Evolutionary conservation across 1,284 basidiomycete genomes (phyloP).

Genomic region (Mycena citricolor): DNA sequence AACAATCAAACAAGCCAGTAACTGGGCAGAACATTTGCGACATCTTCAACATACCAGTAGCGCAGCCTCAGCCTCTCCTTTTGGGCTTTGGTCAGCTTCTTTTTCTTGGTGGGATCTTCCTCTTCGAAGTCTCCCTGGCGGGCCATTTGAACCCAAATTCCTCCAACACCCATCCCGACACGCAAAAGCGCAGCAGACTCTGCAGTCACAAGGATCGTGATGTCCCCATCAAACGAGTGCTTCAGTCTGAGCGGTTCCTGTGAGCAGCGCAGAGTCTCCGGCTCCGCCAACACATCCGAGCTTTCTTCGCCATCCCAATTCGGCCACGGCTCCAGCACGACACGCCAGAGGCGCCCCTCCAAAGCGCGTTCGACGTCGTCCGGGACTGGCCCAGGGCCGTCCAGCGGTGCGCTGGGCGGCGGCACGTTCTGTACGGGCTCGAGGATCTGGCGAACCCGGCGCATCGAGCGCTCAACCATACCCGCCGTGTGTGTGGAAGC

Average conservation of each 20-base stretch:
- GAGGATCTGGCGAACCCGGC: slow-evolving; percentile 41
- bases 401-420: too few species aligned
- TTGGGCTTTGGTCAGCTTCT: slow-evolving; percentile 35
- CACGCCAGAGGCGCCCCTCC: slow-evolving; percentile 43
- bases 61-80: slow-evolving; percentile 30
- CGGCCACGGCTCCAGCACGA: slow-evolving; percentile 56
- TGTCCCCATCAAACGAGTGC: slow-evolving; percentile 51
- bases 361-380: slow-evolving; percentile 52
- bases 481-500: slow-evolving; percentile 55
- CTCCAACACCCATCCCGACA: slow-evolving; percentile 55
- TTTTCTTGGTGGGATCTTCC: too few species aligned
- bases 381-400: slow-evolving; percentile 26
- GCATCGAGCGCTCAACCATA: slow-evolving; percentile 51
- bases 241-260: slow-evolving; percentile 33
- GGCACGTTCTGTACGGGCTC: too few species aligned
- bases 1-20: slow-evolving; percentile 35
- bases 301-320: slow-evolving; percentile 41
- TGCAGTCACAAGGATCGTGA: slow-evolving; percentile 54
- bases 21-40: slow-evolving; percentile 35
- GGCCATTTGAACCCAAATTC: slow-evolving; percentile 61
- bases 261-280: slow-evolving; percentile 6
- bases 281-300: slow-evolving; percentile 33
- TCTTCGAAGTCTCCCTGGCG: too few species aligned
- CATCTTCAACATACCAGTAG: slow-evolving; percentile 47
- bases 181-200: slow-evolving; percentile 41